A percentile compares a stretch with the other conserved stretches of the same genome.
These are phyloP conservation scores for Aspergillus panamensis DNA, from an alignment of 495 filamentous ascomycete genomes.

Conservation along the genomic window DNA sequence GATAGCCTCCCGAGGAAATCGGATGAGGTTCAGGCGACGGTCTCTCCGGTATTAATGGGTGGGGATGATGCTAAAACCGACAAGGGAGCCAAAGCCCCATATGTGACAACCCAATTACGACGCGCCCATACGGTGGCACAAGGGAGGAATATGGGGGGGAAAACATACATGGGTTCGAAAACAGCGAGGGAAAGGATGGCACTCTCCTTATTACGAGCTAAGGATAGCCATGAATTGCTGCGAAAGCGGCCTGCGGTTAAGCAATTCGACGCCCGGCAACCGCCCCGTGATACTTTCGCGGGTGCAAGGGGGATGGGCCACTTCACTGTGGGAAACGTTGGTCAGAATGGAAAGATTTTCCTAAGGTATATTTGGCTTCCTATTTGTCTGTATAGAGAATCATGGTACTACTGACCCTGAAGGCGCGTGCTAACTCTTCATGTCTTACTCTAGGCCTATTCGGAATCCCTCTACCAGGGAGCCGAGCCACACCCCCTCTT, in stretches of 20 bases:
- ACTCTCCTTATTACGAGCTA: slow-evolving; percentile 39
- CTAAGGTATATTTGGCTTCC: slow-evolving; percentile 65
- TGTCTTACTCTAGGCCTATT: slow-evolving; percentile 45
- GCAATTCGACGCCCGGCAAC: slow-evolving; percentile 33
- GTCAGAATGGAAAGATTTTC: slow-evolving; percentile 90
- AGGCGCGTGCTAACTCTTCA: slow-evolving; percentile 24
- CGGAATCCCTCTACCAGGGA: slow-evolving; percentile 40
- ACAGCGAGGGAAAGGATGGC: slow-evolving; percentile 31
- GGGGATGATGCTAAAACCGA: slow-evolving; percentile 12
- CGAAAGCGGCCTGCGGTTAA: slow-evolving; percentile 41
- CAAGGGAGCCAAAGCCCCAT: slow-evolving; percentile 19
- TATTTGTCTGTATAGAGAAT: background rate
- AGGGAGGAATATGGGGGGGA: slow-evolving; percentile 29
- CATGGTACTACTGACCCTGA: slow-evolving; percentile 10
- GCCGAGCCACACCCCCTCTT: slow-evolving; percentile 30
- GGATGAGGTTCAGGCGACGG: slow-evolving; percentile 9
- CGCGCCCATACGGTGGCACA: slow-evolving; percentile 46
- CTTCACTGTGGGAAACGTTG: slow-evolving; percentile 92
- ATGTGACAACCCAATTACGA: slow-evolving; percentile 31
- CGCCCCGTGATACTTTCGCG: slow-evolving; percentile 32
- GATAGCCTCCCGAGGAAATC: slow-evolving; percentile 11
- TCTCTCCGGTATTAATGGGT: slow-evolving; percentile 11
- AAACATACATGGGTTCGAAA: slow-evolving; percentile 32
- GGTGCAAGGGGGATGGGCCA: slow-evolving; percentile 59
- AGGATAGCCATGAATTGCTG: slow-evolving; percentile 47